These are phyloP conservation scores for Lentinula sp. DNA, from an alignment of 768 basidiomycete genomes.

Conservation along the genomic window DNA sequence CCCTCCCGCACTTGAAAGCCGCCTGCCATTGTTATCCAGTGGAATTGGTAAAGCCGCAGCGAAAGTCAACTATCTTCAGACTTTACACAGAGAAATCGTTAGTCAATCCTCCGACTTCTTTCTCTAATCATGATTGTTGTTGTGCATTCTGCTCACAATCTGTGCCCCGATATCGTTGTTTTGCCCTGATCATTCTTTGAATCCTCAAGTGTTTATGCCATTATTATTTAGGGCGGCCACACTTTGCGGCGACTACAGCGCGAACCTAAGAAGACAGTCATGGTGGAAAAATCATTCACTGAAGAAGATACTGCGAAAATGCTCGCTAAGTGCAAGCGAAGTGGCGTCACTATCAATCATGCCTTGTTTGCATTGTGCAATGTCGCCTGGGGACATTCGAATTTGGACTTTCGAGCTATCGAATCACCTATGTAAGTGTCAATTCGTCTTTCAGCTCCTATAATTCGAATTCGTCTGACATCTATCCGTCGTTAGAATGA, in stretches of 20 bases:
- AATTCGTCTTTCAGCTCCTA: background rate
- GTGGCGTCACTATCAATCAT: slow-evolving; percentile 57
- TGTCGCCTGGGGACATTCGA: slow-evolving; percentile 44
- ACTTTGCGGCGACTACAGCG: slow-evolving; percentile 34
- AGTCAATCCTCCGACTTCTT: slow-evolving; percentile 7
- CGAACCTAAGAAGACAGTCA: slow-evolving; percentile 28
- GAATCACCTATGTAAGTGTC: slow-evolving; percentile 17
- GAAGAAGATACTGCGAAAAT: slow-evolving; percentile 33
- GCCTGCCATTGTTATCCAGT: slow-evolving; percentile 14
- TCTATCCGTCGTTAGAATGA: slow-evolving; percentile 31
- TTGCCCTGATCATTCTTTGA: background rate
- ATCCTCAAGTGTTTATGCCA: background rate
- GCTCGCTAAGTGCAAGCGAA: slow-evolving; percentile 49
- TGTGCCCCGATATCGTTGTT: background rate
- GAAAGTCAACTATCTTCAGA: slow-evolving; percentile 40
- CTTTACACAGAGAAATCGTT: slow-evolving; percentile 41
- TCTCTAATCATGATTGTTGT: background rate
- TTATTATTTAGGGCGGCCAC: slow-evolving; percentile 45
- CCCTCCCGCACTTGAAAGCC: slow-evolving; percentile 21
- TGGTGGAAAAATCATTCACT: slow-evolving; percentile 22
- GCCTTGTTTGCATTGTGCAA: slow-evolving; percentile 55
- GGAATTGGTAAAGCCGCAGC: slow-evolving; percentile 29
- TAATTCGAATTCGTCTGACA: too few relatives aligned
- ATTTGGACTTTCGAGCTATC: slow-evolving; percentile 16
- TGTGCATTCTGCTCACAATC: background rate